Conservation (phyloP, 352 stramenopile species). For the Globisporangium yorkense region DNA sequence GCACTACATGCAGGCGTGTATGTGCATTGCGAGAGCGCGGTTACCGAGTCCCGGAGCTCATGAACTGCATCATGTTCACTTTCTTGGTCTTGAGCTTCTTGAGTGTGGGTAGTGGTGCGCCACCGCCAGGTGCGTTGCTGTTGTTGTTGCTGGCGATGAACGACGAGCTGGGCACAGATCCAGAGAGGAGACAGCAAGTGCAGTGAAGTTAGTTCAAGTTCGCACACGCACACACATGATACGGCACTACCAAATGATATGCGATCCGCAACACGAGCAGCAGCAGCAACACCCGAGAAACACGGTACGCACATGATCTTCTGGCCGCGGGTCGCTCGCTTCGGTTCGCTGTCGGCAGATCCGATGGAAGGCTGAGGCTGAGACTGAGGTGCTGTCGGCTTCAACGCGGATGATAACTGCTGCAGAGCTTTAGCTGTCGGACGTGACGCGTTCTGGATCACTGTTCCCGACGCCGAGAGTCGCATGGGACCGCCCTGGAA, state of each 20-base stretch:
- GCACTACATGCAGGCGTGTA: background rate
- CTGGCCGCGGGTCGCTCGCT: conserved; percentile 20
- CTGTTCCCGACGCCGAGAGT: conserved; percentile 36
- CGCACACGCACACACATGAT: too few species aligned
- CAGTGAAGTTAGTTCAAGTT: background rate
- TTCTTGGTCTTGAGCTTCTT: conserved; percentile 39
- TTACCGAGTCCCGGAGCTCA: conserved; percentile 33
- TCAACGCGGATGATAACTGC: background rate
- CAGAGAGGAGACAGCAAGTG: background rate
- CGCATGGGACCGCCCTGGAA: conserved; percentile 43
- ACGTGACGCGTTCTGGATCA: conserved; percentile 28
- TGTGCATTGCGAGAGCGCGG: background rate
- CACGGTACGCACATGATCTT: conserved; percentile 35
- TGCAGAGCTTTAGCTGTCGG: background rate
- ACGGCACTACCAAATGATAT: background rate
- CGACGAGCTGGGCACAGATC: conserved; percentile 19
- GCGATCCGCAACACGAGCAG: background rate
- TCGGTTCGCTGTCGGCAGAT: background rate
- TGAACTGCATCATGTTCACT: conserved; percentile 82
- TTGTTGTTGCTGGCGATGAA: conserved; percentile 13
- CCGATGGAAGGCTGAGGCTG: background rate
- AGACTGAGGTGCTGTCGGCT: background rate
- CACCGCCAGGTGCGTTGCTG: conserved; percentile 4
- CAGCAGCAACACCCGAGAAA: background rate
- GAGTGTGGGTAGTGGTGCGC: background rate